These are phyloP conservation scores for Debaryomyces subglobosus DNA, from an alignment of 1,139 yeast genomes.

Conservation along the genomic window DNA sequence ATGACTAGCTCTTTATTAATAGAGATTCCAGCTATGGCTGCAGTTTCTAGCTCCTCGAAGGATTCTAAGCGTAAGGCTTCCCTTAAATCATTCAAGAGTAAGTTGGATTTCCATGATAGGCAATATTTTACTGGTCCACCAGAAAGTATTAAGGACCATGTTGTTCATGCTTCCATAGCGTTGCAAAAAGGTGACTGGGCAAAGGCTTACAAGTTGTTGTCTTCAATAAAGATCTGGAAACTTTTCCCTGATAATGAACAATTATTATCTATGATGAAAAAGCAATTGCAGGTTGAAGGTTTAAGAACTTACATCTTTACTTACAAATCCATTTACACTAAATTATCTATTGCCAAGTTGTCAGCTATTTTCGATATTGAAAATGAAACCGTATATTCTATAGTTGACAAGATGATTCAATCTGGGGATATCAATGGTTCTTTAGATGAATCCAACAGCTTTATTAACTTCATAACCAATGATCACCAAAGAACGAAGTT, in stretches of 20 bases:
- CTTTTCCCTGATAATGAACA: constrained; percentile 71
- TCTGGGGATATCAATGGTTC: constrained; percentile 70
- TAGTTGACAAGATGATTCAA: constrained; percentile 75
- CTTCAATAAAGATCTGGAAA: constrained; percentile 85
- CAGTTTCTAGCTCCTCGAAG: constrained; percentile 44
- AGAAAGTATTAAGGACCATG: constrained; percentile 92
- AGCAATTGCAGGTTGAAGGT: constrained; percentile 86
- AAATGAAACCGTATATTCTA: constrained; percentile 56
- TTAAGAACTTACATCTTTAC: constrained; percentile 87
- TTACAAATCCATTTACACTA: constrained; percentile 74
- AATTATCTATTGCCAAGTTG: constrained; percentile 71
- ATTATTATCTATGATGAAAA: constrained; percentile 69
- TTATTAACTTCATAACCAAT: constrained; percentile 61
- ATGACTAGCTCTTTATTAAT: constrained; percentile 87
- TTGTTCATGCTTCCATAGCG: constrained; percentile 90
- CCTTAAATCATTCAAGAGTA: constrained; percentile 86
- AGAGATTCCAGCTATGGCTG: constrained; percentile 84
- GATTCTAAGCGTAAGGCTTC: constrained; percentile 65
- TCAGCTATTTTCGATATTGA: constrained; percentile 68
- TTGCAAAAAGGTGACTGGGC: constrained; percentile 92
- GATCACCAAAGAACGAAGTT: constrained; percentile 83
- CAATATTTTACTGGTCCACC: constrained; percentile 98
- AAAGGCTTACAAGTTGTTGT: constrained; percentile 70
- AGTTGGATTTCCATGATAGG: constrained; percentile 90
- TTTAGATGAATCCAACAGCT: constrained; percentile 61